Percentiles rank a stretch among this genome's conserved stretches.
Conservation (phyloP, 805 yeast species). For the Candida awuae region DNA sequence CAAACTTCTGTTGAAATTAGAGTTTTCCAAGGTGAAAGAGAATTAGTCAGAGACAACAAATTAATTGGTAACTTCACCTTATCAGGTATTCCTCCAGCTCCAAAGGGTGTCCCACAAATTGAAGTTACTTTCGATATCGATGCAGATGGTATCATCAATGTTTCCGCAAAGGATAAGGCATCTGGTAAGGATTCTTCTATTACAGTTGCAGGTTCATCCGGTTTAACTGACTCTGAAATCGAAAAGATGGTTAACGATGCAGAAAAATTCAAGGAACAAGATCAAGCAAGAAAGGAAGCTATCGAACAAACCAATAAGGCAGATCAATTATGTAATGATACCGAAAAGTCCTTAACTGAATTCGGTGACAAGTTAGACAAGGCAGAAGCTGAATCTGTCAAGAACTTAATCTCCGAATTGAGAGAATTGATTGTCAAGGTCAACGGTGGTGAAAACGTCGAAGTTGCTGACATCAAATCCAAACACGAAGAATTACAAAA, state of each 20-base stretch:
- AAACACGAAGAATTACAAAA: slow-evolving; percentile 71
- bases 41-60: slow-evolving; percentile 95
- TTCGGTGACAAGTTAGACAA: slow-evolving; percentile 55
- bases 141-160: slow-evolving; percentile 87
- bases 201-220: slow-evolving; percentile 62
- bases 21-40: slow-evolving; percentile 99
- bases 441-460: slow-evolving; percentile 43
- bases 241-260: slow-evolving; percentile 58
- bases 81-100: slow-evolving; percentile 92
- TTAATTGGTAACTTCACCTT: slow-evolving; percentile 94
- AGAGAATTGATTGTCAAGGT: slow-evolving; percentile 61
- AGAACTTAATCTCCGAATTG: slow-evolving; percentile 47
- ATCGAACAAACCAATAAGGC: slow-evolving; percentile 72
- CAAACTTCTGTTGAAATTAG: slow-evolving; percentile 95
- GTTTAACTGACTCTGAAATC: slow-evolving; percentile 62
- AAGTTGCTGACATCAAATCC: slow-evolving; percentile 52
- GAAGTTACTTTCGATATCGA: slow-evolving; percentile 94
- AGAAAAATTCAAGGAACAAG: slow-evolving; percentile 50
- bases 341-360: slow-evolving; percentile 76
- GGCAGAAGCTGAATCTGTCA: slow-evolving; percentile 40
- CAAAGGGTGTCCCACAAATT: slow-evolving; percentile 91
- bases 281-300: slow-evolving; percentile 49
- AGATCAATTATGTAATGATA: slow-evolving; percentile 75
- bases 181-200: slow-evolving; percentile 72
- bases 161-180: slow-evolving; percentile 71